Percentiles rank a stretch among this genome's conserved stretches.
These are phyloP conservation scores for Canavalia ensiformis DNA, from an alignment of 306 rosid species.

Conservation along the genomic window DNA sequence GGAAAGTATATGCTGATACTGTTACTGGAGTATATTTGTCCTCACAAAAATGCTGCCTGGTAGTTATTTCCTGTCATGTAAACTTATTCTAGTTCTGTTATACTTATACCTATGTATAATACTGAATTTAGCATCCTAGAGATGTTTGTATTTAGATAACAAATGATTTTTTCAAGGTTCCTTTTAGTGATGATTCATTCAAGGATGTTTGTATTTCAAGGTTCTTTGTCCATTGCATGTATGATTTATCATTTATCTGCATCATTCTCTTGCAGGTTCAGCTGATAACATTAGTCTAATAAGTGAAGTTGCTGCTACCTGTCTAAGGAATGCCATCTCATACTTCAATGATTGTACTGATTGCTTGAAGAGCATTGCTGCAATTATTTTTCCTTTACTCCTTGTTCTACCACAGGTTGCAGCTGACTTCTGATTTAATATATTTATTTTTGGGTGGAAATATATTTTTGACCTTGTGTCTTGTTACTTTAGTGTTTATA, in stretches of 20 bases:
- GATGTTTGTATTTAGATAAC: slow-evolving; percentile 19
- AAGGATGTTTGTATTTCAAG: not conserved
- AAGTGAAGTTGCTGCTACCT: slow-evolving; percentile 66
- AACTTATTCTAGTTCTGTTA: slow-evolving; percentile 9
- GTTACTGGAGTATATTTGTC: slow-evolving; percentile 5
- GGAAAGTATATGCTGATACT: not conserved
- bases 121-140: not conserved
- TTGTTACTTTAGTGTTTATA: not conserved
- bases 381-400: slow-evolving; percentile 80
- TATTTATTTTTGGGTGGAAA: not conserved
- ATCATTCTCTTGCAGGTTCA: slow-evolving; percentile 62
- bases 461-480: slow-evolving; percentile 6
- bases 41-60: not conserved
- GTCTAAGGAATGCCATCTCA: slow-evolving; percentile 67
- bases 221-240: slow-evolving; percentile 6
- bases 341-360: slow-evolving; percentile 50
- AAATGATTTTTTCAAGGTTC: slow-evolving; percentile 4
- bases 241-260: not conserved
- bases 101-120: not conserved
- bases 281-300: slow-evolving; percentile 63
- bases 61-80: not conserved
- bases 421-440: slow-evolving; percentile 28
- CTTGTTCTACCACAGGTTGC: slow-evolving; percentile 80
- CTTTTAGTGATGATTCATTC: not conserved
- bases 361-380: slow-evolving; percentile 57